Conservation (phyloP, 495 filamentous ascomycete species). For the Bacidia rubella region DNA sequence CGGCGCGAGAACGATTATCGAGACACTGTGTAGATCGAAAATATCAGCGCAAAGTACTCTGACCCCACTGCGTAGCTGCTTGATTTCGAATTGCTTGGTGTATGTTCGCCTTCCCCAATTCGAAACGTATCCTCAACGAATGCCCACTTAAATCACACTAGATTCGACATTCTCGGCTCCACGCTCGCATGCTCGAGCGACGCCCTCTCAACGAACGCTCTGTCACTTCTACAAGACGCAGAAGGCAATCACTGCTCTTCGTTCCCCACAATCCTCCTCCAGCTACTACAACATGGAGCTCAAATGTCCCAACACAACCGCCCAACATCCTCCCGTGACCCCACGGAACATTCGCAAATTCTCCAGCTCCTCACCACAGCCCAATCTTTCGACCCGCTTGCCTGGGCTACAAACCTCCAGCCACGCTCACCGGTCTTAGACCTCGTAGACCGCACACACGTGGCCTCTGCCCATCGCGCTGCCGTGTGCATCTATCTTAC, state of each 20-base stretch:
- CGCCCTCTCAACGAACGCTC: neutral
- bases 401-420: neutral
- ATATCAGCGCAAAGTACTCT: neutral
- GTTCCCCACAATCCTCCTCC: neutral
- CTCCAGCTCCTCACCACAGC: neutral
- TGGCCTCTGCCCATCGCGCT: neutral
- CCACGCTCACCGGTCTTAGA: neutral
- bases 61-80: neutral
- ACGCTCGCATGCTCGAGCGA: neutral
- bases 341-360: neutral
- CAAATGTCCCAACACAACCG: neutral
- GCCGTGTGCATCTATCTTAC: conserved; percentile 1
- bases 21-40: neutral
- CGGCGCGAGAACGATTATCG: neutral
- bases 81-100: conserved; percentile 1
- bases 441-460: neutral
- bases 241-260: conserved; percentile 1
- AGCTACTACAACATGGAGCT: neutral
- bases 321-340: neutral
- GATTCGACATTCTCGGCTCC: neutral
- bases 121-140: neutral
- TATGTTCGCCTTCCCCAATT: neutral
- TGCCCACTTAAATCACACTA: neutral
- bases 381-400: neutral
- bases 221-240: neutral